These are phyloP conservation scores for Backusella liffmaniae DNA, from an alignment of 192 early-diverging fungal species.

Conservation along the genomic window DNA sequence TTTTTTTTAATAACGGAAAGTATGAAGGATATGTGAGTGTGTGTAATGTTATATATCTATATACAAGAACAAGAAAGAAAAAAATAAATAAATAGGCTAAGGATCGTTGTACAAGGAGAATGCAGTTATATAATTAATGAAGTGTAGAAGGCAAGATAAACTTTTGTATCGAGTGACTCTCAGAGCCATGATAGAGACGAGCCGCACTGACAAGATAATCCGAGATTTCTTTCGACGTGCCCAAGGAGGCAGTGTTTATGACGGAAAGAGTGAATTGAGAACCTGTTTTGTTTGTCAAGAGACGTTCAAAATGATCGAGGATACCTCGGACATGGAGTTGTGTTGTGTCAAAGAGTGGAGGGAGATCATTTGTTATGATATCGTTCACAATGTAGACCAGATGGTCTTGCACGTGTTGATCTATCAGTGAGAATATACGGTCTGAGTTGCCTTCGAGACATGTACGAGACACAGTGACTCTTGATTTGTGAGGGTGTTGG, in stretches of 20 bases:
- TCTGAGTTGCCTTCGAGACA: conserved; percentile 3
- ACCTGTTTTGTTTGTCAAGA: background rate
- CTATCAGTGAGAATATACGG: background rate
- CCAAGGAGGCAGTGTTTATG: background rate
- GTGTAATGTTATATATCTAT: conserved; percentile 1
- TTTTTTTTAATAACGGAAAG: background rate
- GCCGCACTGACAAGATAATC: background rate
- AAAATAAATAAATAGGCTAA: background rate
- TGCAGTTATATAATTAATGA: background rate
- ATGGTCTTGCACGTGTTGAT: background rate
- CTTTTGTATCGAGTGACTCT: background rate
- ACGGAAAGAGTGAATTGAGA: background rate
- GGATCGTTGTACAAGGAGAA: background rate
- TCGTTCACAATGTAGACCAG: background rate
- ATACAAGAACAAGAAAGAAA: background rate
- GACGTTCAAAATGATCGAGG: background rate
- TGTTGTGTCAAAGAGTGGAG: conserved; percentile 6
- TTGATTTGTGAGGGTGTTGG: background rate
- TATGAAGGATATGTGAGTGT: background rate
- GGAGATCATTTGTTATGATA: background rate
- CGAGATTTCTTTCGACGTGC: background rate
- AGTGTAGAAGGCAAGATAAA: background rate
- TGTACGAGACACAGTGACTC: background rate
- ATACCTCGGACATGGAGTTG: background rate
- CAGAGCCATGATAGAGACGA: background rate